Evolutionary conservation across 768 basidiomycete species (phyloP).

Genomic region (Rhizopogon vinicolor): DNA sequence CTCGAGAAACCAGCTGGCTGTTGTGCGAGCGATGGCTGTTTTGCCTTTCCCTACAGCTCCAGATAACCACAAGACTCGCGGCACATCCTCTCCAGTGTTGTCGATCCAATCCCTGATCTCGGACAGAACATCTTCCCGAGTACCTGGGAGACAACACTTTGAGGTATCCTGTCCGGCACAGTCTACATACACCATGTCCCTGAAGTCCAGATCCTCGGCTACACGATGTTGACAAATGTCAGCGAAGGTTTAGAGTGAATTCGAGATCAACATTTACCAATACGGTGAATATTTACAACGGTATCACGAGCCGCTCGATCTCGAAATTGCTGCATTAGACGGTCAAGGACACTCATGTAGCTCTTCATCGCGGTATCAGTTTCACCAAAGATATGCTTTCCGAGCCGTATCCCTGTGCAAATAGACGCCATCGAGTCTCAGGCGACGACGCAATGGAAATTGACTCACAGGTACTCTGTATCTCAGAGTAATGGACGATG

Average conservation of each 20-base stretch:
- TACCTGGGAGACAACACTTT: constrained; percentile 12
- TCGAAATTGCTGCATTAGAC: neutral
- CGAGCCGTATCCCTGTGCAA: neutral
- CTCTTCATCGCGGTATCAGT: neutral
- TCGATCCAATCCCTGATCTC: constrained; percentile 20
- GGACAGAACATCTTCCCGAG: constrained; percentile 17
- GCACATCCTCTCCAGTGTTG: constrained; percentile 1
- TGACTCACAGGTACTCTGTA: constrained; percentile 2
- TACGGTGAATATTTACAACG: neutral
- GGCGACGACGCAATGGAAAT: neutral
- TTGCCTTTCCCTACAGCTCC: constrained; percentile 22
- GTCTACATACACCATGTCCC: neutral
- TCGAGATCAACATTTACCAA: neutral
- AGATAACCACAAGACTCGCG: constrained; percentile 14
- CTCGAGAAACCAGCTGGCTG: constrained; percentile 2
- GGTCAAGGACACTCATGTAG: neutral
- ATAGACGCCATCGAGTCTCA: neutral
- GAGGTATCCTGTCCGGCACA: neutral
- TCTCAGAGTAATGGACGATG: constrained; percentile 2
- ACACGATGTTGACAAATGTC: neutral
- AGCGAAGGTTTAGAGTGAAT: neutral
- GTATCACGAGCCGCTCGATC: neutral
- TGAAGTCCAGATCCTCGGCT: neutral
- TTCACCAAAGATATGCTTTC: neutral
- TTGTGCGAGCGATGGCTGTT: constrained; percentile 12